phyloP scores from a whole-genome alignment of 208 protist genomes.

The Leishmania amazonensis region DNA sequence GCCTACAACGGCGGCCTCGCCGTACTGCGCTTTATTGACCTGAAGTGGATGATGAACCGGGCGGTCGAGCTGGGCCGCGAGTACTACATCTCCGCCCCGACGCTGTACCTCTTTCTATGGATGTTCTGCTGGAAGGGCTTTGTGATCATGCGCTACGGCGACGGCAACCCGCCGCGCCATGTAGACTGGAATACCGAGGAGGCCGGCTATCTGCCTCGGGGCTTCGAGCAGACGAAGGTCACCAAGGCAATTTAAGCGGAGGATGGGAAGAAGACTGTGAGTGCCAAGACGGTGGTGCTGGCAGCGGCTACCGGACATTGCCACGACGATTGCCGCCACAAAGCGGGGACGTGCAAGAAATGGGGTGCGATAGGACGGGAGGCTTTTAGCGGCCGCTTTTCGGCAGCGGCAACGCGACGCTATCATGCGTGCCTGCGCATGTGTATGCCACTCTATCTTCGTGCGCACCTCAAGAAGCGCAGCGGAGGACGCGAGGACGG shows the following conservation, averaged over 20 bases:
- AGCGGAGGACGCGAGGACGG: background rate
- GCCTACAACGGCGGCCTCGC: constrained; percentile 67
- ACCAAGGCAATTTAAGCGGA: constrained; percentile 51
- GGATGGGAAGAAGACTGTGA: background rate
- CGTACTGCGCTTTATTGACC: constrained; percentile 76
- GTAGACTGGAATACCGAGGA: constrained; percentile 92
- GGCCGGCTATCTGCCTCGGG: constrained; percentile 74
- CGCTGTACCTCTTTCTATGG: constrained; percentile 82
- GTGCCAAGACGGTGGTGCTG: background rate
- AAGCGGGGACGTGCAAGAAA: background rate
- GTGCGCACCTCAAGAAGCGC: background rate
- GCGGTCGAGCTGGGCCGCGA: constrained; percentile 82
- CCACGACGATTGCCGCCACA: background rate
- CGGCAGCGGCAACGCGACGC: background rate
- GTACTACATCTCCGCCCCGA: constrained; percentile 85
- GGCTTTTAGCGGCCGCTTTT: background rate
- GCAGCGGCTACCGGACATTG: background rate
- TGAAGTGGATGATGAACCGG: constrained; percentile 94
- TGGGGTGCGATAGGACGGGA: background rate
- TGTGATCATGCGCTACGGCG: constrained; percentile 71
- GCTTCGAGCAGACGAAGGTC: constrained; percentile 76
- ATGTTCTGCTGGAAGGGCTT: constrained; percentile 88
- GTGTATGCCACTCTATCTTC: background rate
- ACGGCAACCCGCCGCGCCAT: constrained; percentile 79
- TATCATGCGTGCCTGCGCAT: background rate